A percentile compares a stretch with the other conserved stretches of the same genome.
Evolutionary conservation across 2,329 filamentous ascomycete species (phyloP).

Genomic region (Myriosclerotinia scirpicola): DNA sequence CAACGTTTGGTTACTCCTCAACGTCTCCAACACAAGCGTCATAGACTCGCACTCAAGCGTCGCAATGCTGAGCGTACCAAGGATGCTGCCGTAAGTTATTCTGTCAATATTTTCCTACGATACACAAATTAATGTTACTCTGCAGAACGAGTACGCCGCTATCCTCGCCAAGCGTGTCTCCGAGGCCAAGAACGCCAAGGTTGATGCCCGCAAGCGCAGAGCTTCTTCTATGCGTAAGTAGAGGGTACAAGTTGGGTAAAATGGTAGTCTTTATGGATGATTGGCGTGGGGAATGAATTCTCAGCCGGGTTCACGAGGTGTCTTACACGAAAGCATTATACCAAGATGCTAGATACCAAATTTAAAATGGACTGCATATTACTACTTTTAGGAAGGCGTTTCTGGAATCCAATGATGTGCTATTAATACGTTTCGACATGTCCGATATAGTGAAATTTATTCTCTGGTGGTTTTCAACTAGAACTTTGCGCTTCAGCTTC

Average conservation of each 20-base stretch:
- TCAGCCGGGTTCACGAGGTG: slow-evolving; percentile 21
- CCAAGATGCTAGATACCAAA: slow-evolving; percentile 23
- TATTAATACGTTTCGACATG: slow-evolving; percentile 13
- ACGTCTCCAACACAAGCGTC: slow-evolving; percentile 99
- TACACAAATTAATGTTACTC: background rate
- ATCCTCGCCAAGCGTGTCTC: slow-evolving; percentile 94
- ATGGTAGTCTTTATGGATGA: slow-evolving; percentile 20
- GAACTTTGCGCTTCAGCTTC: background rate
- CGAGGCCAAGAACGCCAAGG: slow-evolving; percentile 93
- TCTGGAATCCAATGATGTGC: slow-evolving; percentile 21
- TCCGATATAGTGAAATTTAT: background rate
- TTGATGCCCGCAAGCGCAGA: slow-evolving; percentile 93
- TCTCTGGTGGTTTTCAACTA: background rate
- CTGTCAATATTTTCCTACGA: background rate
- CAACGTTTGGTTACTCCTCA: slow-evolving; percentile 99
- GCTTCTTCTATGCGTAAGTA: slow-evolving; percentile 94
- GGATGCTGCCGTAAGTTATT: slow-evolving; percentile 87
- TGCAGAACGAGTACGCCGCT: slow-evolving; percentile 92
- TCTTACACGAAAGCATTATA: slow-evolving; percentile 23
- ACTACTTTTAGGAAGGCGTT: slow-evolving; percentile 23
- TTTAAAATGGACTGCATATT: slow-evolving; percentile 22
- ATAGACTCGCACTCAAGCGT: slow-evolving; percentile 96
- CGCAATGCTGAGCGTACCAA: slow-evolving; percentile 95
- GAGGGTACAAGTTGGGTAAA: slow-evolving; percentile 33
- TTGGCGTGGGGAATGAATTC: slow-evolving; percentile 20